A percentile compares a stretch with the other conserved stretches of the same genome.
phyloP scores from a whole-genome alignment of 164 flowering plant genomes.

The Liriodendron chinense region DNA sequence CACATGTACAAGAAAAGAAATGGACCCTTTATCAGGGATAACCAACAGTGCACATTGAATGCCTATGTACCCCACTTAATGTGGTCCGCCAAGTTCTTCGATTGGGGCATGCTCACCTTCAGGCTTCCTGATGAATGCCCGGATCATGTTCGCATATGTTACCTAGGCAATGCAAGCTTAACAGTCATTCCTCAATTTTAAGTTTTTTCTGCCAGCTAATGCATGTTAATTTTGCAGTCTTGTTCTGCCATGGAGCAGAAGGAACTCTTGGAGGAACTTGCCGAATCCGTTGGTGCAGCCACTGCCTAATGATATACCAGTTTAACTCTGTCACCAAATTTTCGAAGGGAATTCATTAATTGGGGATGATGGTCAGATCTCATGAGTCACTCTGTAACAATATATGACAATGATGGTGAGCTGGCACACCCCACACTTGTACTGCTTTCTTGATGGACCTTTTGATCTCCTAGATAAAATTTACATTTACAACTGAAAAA shows the following conservation, averaged over 20 bases:
- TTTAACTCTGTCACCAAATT: neutral
- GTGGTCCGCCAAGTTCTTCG: neutral
- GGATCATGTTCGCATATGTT: neutral
- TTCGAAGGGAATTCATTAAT: neutral
- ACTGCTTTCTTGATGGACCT: neutral
- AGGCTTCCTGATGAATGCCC: neutral
- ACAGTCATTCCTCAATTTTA: neutral
- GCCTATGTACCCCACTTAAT: neutral
- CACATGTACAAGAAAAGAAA: neutral
- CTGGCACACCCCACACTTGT: neutral
- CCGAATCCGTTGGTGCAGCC: constrained; percentile 52
- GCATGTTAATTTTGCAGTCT: constrained; percentile 52
- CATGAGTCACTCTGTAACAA: neutral
- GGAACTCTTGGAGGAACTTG: constrained; percentile 83
- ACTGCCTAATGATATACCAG: constrained; percentile 25
- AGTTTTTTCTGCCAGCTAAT: neutral
- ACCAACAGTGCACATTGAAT: neutral
- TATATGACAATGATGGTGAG: neutral
- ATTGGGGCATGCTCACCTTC: neutral
- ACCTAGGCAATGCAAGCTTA: neutral
- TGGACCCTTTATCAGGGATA: too few species aligned
- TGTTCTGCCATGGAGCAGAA: constrained; percentile 83
- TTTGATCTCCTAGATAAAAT: too few species aligned
- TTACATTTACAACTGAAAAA: too few species aligned
- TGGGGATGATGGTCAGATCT: neutral